A percentile compares a stretch with the other conserved stretches of the same genome.
phyloP scores from a whole-genome alignment of 140 eudicot species.

The Anethum foeniculum region DNA sequence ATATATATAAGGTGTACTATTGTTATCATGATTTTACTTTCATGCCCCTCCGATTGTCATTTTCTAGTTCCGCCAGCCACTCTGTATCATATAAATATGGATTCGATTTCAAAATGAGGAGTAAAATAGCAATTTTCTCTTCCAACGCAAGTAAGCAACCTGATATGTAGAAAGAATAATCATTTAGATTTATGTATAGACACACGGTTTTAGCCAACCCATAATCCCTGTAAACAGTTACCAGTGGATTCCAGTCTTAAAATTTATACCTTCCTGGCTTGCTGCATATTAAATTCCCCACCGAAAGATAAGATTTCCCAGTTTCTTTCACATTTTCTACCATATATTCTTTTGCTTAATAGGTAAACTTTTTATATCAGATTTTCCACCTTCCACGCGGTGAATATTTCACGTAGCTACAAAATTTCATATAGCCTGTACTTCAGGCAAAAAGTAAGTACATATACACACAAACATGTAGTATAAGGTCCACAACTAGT shows the following conservation, averaged over 20 bases:
- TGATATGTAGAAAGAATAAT: no score
- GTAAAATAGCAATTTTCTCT: no score
- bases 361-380: neutral
- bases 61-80: no score
- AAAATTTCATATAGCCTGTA: no score
- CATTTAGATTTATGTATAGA: neutral
- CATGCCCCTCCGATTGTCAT: no score
- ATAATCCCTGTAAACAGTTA: neutral
- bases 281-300: neutral
- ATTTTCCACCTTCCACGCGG: neutral
- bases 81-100: no score
- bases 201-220: conserved; percentile 2
- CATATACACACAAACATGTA: neutral
- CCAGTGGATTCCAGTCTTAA: neutral
- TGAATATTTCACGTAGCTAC: neutral
- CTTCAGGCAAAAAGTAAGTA: no score
- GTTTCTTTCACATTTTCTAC: neutral
- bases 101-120: no score
- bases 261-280: neutral
- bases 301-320: neutral
- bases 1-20: no score
- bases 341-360: neutral
- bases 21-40: no score
- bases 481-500: neutral
- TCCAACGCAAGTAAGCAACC: no score